Evolutionary conservation across 2,329 filamentous ascomycete genomes (phyloP), one percentile per base, ranked within the genome.

Genomic region (Didymella arachidicola): DNA sequence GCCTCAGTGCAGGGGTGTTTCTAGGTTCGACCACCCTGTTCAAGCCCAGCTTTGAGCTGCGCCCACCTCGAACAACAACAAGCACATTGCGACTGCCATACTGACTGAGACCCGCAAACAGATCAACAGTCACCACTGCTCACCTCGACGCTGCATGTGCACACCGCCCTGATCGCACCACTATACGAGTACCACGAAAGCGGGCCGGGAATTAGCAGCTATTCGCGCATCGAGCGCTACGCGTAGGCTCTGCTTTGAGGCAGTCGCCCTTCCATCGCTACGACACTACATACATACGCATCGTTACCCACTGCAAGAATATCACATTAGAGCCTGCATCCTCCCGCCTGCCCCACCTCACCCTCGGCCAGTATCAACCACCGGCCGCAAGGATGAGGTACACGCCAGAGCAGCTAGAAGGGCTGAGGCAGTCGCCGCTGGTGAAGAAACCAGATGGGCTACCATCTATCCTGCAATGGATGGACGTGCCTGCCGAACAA

Each of bases 381-480:
- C 53, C 39, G 48, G 47, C 57, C 47, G 56, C 56, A 46, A 72
- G 56, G 32, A 77, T 76, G 74, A 67, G 64, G 60, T 97, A 97
- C 78, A 85, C 90, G 62, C 83, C 86, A 78, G 91, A 93, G 64
- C 85, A 90, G 79, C 83, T 98, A 68, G 82, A 92, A 70, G 83
- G 84, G 76, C 82, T 98, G 71, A 87, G 89, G 78, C 83, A 89
- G 60, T 97, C 94, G 64, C 93, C 93, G 65, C 83, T 97, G 77
- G 93, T 93, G 72, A 81, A 85, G 69, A 96, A 91, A 79, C 94
- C 94, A 45, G 82, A 89, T 63, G 86, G 84, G 64, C 84, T 97
- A 44, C 93, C 93, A 65, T 90, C 92, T 26, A 86, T 89, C 63
- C 92, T 96, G 80, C 92, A 96, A 82, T 98, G 93, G 93, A 96